Percentiles rank a stretch among this genome's conserved stretches.
phyloP scores from a whole-genome alignment of 192 early-diverging fungal species.

The Backusella circina region DNA sequence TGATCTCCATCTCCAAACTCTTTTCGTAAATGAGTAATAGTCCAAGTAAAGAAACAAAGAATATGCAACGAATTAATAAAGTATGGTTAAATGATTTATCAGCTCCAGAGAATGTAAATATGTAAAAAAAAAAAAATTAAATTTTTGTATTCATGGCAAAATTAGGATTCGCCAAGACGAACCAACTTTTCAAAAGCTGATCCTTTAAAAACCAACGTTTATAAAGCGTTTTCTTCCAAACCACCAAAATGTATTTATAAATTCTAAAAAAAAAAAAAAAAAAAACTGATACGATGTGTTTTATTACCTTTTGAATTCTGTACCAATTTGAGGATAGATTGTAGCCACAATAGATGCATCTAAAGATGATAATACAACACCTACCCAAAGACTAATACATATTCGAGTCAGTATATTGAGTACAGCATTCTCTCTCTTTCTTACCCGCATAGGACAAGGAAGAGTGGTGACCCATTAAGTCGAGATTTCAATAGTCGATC shows the following conservation, averaged over 20 bases:
- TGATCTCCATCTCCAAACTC: background rate
- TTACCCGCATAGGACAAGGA: constrained; percentile 14
- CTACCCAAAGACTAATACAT: constrained; percentile 26
- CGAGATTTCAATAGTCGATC: constrained; percentile 7
- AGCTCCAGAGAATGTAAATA: background rate
- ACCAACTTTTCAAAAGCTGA: background rate
- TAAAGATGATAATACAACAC: constrained; percentile 23
- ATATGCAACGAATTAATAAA: background rate
- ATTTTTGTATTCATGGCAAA: no score
- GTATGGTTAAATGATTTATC: background rate
- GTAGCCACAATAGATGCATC: constrained; percentile 37
- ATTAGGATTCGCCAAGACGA: background rate
- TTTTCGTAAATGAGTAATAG: background rate
- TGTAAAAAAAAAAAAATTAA: no score
- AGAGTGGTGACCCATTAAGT: constrained; percentile 12
- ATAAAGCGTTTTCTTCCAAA: background rate
- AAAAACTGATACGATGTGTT: constrained; percentile 35
- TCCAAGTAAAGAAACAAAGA: background rate
- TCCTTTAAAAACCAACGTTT: background rate
- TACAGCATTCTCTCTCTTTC: background rate
- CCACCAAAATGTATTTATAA: background rate
- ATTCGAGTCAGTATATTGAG: background rate
- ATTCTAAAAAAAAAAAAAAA: background rate
- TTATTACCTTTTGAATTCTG: constrained; percentile 33
- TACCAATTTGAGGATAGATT: constrained; percentile 36